A percentile compares a stretch with the other conserved stretches of the same genome.
phyloP scores from a whole-genome alignment of 495 filamentous ascomycete species.

The Trichocladium antarcticum region DNA sequence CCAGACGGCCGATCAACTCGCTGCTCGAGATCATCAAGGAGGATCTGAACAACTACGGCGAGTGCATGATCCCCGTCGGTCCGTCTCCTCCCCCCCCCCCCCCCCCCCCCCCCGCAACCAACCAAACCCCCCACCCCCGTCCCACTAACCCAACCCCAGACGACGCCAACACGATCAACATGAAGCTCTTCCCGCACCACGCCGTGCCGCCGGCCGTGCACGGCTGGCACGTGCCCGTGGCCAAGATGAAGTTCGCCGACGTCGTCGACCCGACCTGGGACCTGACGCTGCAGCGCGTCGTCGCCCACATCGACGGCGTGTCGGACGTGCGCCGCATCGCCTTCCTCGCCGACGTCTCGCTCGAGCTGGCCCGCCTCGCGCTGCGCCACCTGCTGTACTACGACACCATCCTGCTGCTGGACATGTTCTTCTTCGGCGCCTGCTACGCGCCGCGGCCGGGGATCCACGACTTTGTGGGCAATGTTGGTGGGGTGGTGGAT shows the following conservation, averaged over 20 bases:
- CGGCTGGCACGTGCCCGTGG: slow-evolving; percentile 81
- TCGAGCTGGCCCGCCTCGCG: slow-evolving; percentile 70
- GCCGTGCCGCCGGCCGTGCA: slow-evolving; percentile 64
- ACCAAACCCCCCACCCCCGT: neutral
- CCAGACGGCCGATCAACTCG: slow-evolving; percentile 56
- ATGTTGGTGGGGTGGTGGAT: slow-evolving; percentile 57
- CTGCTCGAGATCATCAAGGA: slow-evolving; percentile 86
- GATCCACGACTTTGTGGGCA: slow-evolving; percentile 60
- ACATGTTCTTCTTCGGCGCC: slow-evolving; percentile 84
- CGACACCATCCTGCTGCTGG: slow-evolving; percentile 71
- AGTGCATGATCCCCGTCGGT: slow-evolving; percentile 96
- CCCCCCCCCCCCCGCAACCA: neutral
- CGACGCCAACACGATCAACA: slow-evolving; percentile 87
- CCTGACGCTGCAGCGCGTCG: slow-evolving; percentile 72
- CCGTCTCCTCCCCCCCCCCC: slow-evolving; percentile 15
- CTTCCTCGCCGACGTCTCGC: slow-evolving; percentile 69
- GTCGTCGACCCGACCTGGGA: slow-evolving; percentile 82
- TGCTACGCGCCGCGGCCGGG: slow-evolving; percentile 77
- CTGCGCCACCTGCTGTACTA: slow-evolving; percentile 86
- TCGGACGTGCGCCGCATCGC: slow-evolving; percentile 79
- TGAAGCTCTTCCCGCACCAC: slow-evolving; percentile 86
- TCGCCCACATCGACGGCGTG: slow-evolving; percentile 79
- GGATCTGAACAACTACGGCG: slow-evolving; percentile 92
- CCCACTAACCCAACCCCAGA: slow-evolving; percentile 33
- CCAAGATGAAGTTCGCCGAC: slow-evolving; percentile 62